Percentiles rank a stretch among this genome's conserved stretches.
These are phyloP conservation scores for Herpetomonas samuelpessoai DNA, from an alignment of 208 protist genomes.

Conservation along the genomic window DNA sequence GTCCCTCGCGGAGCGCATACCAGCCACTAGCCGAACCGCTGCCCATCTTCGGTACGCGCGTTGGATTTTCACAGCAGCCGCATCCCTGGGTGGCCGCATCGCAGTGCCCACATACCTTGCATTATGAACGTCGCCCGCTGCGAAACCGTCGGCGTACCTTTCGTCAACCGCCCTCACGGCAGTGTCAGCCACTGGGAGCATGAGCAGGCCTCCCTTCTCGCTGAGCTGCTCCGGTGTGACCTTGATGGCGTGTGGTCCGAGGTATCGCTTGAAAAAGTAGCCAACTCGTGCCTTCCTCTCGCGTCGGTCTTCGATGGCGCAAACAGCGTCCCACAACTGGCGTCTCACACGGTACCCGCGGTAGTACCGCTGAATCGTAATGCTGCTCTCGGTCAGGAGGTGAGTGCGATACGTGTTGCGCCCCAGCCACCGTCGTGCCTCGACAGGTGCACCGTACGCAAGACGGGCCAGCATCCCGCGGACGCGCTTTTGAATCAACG, in stretches of 20 bases:
- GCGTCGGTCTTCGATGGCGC: background rate
- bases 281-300: background rate
- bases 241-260: background rate
- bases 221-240: background rate
- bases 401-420: conserved; percentile 57
- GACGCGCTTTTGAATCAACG: conserved; percentile 68
- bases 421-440: conserved; percentile 54
- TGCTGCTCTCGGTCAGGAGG: conserved; percentile 40
- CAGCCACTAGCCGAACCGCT: conserved; percentile 4
- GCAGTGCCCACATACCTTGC: too few species aligned
- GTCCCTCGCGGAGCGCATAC: conserved; percentile 3
- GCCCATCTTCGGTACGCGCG: background rate
- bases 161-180: too few species aligned
- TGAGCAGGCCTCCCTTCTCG: background rate
- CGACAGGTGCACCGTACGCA: conserved; percentile 41
- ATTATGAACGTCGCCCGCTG: too few species aligned
- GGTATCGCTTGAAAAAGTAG: background rate
- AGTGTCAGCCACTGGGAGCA: too few species aligned
- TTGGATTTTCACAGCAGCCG: conserved; percentile 13
- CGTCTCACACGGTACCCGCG: conserved; percentile 33
- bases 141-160: too few species aligned
- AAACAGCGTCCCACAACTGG: background rate
- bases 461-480: conserved; percentile 62
- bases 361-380: conserved; percentile 60
- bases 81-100: too few species aligned